These are phyloP conservation scores for Mallotus repandus DNA, from an alignment of 441 rosid genomes.

Conservation along the genomic window DNA sequence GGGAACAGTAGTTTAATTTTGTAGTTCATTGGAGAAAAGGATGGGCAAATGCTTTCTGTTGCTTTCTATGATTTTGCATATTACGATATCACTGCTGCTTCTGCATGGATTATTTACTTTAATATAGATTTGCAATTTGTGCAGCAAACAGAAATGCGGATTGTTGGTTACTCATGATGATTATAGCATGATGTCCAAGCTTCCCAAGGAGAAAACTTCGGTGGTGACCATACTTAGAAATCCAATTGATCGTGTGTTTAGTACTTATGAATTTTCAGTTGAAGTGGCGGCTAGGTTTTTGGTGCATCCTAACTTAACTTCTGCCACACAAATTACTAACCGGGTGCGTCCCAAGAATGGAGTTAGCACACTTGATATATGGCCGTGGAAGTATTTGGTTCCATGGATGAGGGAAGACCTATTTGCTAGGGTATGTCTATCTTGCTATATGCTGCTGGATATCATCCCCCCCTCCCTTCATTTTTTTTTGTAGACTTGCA, in stretches of 20 bases:
- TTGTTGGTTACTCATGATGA: constrained; percentile 93
- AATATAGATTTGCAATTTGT: constrained; percentile 24
- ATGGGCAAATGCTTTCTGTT: background rate
- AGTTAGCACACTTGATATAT: constrained; percentile 87
- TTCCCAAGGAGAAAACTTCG: constrained; percentile 84
- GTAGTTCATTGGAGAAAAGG: background rate
- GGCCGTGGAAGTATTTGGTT: constrained; percentile 99
- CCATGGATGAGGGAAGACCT: constrained; percentile 99
- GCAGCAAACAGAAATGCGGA: constrained; percentile 77
- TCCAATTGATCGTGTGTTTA: constrained; percentile 86
- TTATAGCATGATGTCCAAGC: constrained; percentile 86
- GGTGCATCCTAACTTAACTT: constrained; percentile 91
- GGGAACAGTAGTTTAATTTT: background rate
- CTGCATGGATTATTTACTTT: constrained; percentile 9
- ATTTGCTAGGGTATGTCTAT: constrained; percentile 71
- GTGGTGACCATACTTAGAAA: constrained; percentile 89
- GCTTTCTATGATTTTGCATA: background rate
- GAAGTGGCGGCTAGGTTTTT: constrained; percentile 97
- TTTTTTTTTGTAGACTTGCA: background rate
- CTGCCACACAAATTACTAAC: constrained; percentile 65
- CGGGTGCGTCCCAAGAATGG: constrained; percentile 63
- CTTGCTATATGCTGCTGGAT: constrained; percentile 6
- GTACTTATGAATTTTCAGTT: constrained; percentile 89
- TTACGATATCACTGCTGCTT: background rate
- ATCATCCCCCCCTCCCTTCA: background rate